These are phyloP conservation scores for Paramecium primaurelia DNA, from an alignment of 73 alveolate genomes.

Conservation along the genomic window DNA sequence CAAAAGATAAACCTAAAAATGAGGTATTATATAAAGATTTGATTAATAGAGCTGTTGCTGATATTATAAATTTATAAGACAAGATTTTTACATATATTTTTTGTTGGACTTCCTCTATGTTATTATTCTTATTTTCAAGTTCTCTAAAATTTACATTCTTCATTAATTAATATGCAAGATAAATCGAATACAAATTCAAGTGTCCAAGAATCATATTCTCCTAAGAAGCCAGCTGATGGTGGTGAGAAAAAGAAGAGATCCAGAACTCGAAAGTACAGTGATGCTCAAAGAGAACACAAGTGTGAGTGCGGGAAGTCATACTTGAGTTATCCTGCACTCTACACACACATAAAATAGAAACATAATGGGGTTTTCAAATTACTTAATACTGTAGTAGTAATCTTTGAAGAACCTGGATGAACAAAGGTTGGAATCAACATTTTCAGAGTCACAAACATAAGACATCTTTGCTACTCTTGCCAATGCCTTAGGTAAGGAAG, in stretches of 20 bases:
- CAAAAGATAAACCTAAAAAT: not conserved
- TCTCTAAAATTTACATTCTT: not conserved
- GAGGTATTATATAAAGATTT: not conserved
- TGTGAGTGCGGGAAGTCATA: constrained; percentile 98
- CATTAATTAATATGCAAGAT: not conserved
- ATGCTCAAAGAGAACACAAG: constrained; percentile 71
- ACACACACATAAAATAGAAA: constrained; percentile 96
- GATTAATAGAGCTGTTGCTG: not conserved
- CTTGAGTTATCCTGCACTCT: constrained; percentile 98
- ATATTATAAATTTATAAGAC: not conserved
- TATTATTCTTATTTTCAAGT: not conserved
- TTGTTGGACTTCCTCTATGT: not conserved
- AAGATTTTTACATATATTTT: not conserved
- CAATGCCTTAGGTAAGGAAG: not conserved
- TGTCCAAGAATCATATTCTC: not conserved
- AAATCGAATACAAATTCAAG: constrained; percentile 16
- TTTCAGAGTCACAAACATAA: not conserved
- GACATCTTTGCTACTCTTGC: constrained; percentile 13
- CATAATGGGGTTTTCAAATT: constrained; percentile 76
- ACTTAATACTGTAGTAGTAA: not conserved
- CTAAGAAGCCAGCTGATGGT: not conserved
- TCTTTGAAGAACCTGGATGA: constrained; percentile 8
- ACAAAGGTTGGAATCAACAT: not conserved
- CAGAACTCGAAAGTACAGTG: constrained; percentile 62
- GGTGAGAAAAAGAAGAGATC: constrained; percentile 39